Conservation (phyloP, 2,329 filamentous ascomycete genomes). For the Fusarium chlamydosporum region DNA sequence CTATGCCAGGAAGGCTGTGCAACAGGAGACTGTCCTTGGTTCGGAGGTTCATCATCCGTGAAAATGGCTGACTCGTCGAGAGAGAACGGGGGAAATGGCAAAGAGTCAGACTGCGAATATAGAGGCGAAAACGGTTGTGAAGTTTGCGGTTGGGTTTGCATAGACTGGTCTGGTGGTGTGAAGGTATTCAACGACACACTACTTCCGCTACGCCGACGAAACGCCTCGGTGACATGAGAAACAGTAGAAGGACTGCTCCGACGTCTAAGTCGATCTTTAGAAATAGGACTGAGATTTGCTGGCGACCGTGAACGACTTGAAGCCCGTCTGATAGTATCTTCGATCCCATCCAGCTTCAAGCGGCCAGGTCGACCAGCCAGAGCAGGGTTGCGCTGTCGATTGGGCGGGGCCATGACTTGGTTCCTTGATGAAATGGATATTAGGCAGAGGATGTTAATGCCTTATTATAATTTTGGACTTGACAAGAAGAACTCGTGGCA, state of each 20-base stretch:
- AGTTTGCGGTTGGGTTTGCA: slow-evolving; percentile 9
- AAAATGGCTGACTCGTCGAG: slow-evolving; percentile 20
- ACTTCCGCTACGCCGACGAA: not conserved
- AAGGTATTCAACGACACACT: slow-evolving; percentile 12
- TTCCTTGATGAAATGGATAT: slow-evolving; percentile 12
- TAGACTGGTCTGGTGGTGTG: slow-evolving; percentile 5
- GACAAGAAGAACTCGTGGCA: not conserved
- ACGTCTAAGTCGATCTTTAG: slow-evolving; percentile 17
- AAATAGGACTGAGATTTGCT: slow-evolving; percentile 31
- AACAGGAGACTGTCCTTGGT: slow-evolving; percentile 33
- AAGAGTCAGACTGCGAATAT: slow-evolving; percentile 13
- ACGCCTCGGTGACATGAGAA: slow-evolving; percentile 1
- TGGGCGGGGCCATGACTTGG: slow-evolving; percentile 19
- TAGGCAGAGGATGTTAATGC: slow-evolving; percentile 18
- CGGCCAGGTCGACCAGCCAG: slow-evolving; percentile 16
- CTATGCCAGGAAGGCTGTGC: slow-evolving; percentile 12
- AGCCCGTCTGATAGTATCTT: slow-evolving; percentile 28
- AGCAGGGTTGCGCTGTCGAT: slow-evolving; percentile 29
- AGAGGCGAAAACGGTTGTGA: slow-evolving; percentile 13
- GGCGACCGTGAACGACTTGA: slow-evolving; percentile 33
- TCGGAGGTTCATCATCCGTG: slow-evolving; percentile 22
- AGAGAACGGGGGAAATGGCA: slow-evolving; percentile 16
- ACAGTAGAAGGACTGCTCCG: slow-evolving; percentile 19
- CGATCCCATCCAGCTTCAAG: slow-evolving; percentile 18
- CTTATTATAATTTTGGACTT: slow-evolving; percentile 1